These are phyloP conservation scores for Taphrina confusa DNA, from an alignment of 1,139 yeast genomes.

Conservation along the genomic window DNA sequence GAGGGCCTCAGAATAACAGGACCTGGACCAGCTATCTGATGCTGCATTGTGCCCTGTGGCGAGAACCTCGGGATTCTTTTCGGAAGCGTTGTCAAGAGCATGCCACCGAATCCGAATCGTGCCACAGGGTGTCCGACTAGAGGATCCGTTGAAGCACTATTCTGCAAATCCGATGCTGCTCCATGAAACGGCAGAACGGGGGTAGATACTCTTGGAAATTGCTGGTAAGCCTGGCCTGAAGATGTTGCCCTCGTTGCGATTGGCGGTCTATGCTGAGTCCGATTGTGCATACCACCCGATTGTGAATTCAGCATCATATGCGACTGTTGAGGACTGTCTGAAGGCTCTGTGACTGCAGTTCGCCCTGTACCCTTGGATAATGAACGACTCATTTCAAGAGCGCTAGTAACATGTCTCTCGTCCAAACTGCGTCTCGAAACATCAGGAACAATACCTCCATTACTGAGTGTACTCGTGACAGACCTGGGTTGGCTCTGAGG, in stretches of 20 bases:
- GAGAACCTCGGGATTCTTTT: conserved; percentile 16
- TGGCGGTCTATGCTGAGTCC: conserved; percentile 1
- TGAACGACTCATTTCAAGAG: conserved; percentile 25
- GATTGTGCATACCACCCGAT: not conserved
- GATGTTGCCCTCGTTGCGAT: conserved; percentile 1
- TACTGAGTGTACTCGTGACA: not conserved
- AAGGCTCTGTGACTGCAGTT: conserved; percentile 19
- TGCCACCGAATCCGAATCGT: conserved; percentile 62
- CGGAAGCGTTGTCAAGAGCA: conserved; percentile 54
- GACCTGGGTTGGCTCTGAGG: conserved; percentile 4
- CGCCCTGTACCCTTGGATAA: conserved; percentile 9
- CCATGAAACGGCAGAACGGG: not conserved
- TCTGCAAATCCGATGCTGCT: not conserved
- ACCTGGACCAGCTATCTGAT: conserved; percentile 13
- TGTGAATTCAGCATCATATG: not conserved
- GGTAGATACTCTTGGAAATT: conserved; percentile 3
- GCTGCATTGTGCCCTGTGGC: conserved; percentile 7
- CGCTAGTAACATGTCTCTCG: not conserved
- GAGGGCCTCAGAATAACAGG: not conserved
- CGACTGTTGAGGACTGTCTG: conserved; percentile 15
- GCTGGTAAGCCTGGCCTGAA: conserved; percentile 11
- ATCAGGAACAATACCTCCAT: not conserved
- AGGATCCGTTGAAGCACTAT: not conserved
- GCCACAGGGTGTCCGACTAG: conserved; percentile 50
- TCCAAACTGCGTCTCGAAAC: conserved; percentile 8